A percentile compares a stretch with the other conserved stretches of the same genome.
These are phyloP conservation scores for Boletus sp. DNA, from an alignment of 1,284 basidiomycete genomes.

Conservation along the genomic window DNA sequence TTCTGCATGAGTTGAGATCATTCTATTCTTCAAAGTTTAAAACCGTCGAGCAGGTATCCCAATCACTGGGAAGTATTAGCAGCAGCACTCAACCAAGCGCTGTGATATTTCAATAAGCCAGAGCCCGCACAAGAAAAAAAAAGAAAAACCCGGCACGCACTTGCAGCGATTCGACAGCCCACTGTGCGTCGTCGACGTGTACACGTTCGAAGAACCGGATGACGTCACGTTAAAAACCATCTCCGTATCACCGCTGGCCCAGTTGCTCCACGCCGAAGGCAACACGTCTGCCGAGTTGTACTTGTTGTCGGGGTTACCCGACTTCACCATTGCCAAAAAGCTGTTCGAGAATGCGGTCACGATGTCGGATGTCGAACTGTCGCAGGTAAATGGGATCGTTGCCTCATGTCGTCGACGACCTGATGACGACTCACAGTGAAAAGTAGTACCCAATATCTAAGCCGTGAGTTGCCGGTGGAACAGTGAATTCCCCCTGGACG, in stretches of 20 bases:
- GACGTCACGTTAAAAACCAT: conserved; percentile 14
- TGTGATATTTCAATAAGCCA: conserved; percentile 2
- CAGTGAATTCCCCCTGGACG: conserved; percentile 11
- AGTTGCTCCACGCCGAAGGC: conserved; percentile 19
- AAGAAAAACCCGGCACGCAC: conserved; percentile 13
- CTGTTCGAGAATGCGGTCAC: conserved; percentile 22
- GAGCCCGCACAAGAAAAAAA: too few species aligned
- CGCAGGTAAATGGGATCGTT: background rate
- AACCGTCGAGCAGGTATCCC: too few species aligned
- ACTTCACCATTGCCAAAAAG: conserved; percentile 24
- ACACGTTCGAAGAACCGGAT: conserved; percentile 6
- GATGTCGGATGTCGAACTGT: conserved; percentile 20
- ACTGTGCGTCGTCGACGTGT: conserved; percentile 4
- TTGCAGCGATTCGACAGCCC: conserved; percentile 22
- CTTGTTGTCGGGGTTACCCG: conserved; percentile 8
- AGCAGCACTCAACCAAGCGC: conserved; percentile 17
- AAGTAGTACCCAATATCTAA: conserved; percentile 5
- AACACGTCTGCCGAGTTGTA: conserved; percentile 18
- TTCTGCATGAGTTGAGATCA: too few species aligned
- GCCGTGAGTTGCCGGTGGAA: conserved; percentile 4
- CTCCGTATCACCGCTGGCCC: conserved; percentile 2
- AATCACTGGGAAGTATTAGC: conserved; percentile 11
- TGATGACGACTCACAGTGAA: conserved; percentile 3
- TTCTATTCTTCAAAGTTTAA: too few species aligned
- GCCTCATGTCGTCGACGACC: too few species aligned